A percentile compares a stretch with the other conserved stretches of the same genome.
Conservation (phyloP, 768 basidiomycete genomes). For the Lactarius indigo region DNA sequence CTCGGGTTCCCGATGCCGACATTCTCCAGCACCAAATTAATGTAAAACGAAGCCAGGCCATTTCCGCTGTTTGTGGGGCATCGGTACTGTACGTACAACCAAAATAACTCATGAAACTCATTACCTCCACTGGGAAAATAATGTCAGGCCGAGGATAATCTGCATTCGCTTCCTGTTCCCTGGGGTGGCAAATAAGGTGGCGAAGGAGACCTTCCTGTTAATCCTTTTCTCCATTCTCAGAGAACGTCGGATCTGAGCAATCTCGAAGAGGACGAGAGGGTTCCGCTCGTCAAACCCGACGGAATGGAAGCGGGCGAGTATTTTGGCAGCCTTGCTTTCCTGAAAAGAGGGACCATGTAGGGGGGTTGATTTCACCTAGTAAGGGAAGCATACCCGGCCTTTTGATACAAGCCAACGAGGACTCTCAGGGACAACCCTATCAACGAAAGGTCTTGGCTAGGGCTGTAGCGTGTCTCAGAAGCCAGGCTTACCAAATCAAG, state of each 20-base stretch:
- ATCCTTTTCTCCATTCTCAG: conserved; percentile 59
- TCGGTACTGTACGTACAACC: neutral
- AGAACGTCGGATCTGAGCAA: conserved; percentile 69
- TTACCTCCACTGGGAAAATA: conserved; percentile 76
- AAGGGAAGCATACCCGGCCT: conserved; percentile 42
- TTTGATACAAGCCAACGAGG: conserved; percentile 64
- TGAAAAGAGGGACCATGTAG: conserved; percentile 22
- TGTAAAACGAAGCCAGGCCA: conserved; percentile 71
- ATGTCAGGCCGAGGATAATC: conserved; percentile 60
- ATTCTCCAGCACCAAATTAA: conserved; percentile 61
- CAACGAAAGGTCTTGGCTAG: neutral
- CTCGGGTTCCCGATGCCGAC: conserved; percentile 54
- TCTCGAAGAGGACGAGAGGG: conserved; percentile 48
- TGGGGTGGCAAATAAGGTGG: conserved; percentile 52
- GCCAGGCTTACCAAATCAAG: conserved; percentile 45
- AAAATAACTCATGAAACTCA: conserved; percentile 13
- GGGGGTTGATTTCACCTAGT: neutral
- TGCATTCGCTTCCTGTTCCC: conserved; percentile 69
- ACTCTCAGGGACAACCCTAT: conserved; percentile 64
- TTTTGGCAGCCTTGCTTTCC: conserved; percentile 55
- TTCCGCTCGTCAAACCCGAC: conserved; percentile 55
- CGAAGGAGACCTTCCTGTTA: conserved; percentile 45
- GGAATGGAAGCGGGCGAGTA: conserved; percentile 73
- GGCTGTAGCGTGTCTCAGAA: neutral
- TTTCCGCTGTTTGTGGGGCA: conserved; percentile 46